Evolutionary conservation across 2,329 filamentous ascomycete genomes (phyloP).

Genomic region (Aspergillus uvarum): DNA sequence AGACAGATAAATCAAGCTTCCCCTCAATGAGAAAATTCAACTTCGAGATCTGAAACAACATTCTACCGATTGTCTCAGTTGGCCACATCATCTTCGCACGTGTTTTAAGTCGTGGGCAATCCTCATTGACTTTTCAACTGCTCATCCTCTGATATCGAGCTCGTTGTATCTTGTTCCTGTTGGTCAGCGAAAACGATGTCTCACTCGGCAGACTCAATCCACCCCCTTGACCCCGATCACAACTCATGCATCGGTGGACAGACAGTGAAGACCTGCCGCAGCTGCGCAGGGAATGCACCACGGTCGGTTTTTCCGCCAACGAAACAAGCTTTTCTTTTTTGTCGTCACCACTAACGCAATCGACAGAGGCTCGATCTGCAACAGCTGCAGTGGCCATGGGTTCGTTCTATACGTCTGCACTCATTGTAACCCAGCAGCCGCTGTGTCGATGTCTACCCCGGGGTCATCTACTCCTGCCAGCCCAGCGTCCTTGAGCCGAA

Average conservation of each 20-base stretch:
- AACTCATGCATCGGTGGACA: conserved; percentile 35
- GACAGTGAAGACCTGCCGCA: conserved; percentile 35
- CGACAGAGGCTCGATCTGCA: conserved; percentile 27
- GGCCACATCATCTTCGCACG: background rate
- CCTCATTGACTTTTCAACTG: background rate
- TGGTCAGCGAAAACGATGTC: conserved; percentile 20
- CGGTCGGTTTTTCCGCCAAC: conserved; percentile 25
- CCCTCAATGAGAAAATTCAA: background rate
- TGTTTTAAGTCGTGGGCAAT: background rate
- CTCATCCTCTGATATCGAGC: background rate
- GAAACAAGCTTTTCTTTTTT: background rate
- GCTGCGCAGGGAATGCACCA: conserved; percentile 39
- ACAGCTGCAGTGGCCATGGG: conserved; percentile 31
- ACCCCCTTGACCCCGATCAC: conserved; percentile 33
- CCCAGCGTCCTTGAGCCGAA: conserved; percentile 29
- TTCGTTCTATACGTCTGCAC: conserved; percentile 32
- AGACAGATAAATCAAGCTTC: conserved; percentile 1
- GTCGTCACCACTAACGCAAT: background rate
- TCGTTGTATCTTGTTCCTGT: background rate
- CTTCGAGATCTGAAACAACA: background rate
- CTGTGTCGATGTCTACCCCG: conserved; percentile 16
- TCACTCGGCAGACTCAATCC: conserved; percentile 13
- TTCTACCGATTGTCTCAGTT: background rate
- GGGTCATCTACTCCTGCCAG: conserved; percentile 19
- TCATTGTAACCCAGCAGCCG: conserved; percentile 32